Evolutionary conservation across 108 stramenopile species (phyloP).

Genomic region (Cyclotella distinguenda): DNA sequence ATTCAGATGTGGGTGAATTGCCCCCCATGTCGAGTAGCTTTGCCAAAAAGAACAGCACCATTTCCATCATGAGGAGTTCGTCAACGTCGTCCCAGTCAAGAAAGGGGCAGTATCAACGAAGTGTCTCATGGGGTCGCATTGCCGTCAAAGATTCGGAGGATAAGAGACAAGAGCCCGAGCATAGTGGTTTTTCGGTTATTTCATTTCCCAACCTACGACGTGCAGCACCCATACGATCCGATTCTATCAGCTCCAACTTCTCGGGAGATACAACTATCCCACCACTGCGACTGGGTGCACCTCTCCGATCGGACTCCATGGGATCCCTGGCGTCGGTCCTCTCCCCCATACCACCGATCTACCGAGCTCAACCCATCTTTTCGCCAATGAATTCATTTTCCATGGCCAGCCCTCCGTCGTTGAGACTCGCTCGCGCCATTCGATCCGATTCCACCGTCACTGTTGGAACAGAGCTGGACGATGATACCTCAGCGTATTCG

Average conservation of each 20-base stretch:
- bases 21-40: conserved; percentile 2
- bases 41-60: conserved; percentile 33
- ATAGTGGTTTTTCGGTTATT: conserved; percentile 30
- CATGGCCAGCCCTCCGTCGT: background rate
- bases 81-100: conserved; percentile 24
- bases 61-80: conserved; percentile 35
- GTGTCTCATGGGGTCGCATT: conserved; percentile 45
- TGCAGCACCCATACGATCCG: conserved; percentile 42
- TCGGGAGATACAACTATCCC: conserved; percentile 14
- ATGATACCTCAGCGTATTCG: conserved; percentile 30
- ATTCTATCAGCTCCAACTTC: conserved; percentile 31
- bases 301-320: conserved; percentile 41
- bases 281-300: conserved; percentile 27
- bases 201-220: conserved; percentile 43
- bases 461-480: conserved; percentile 21
- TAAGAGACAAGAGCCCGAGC: conserved; percentile 8
- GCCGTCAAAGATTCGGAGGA: conserved; percentile 26
- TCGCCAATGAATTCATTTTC: conserved; percentile 24
- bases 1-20: conserved; percentile 41
- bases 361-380: conserved; percentile 21
- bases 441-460: conserved; percentile 35
- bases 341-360: conserved; percentile 19
- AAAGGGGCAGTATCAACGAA: conserved; percentile 30
- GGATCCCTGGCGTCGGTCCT: conserved; percentile 21
- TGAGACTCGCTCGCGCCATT: conserved; percentile 8